These are phyloP conservation scores for Xylaria multiplex DNA, from an alignment of 2,329 filamentous ascomycete species.

Conservation along the genomic window DNA sequence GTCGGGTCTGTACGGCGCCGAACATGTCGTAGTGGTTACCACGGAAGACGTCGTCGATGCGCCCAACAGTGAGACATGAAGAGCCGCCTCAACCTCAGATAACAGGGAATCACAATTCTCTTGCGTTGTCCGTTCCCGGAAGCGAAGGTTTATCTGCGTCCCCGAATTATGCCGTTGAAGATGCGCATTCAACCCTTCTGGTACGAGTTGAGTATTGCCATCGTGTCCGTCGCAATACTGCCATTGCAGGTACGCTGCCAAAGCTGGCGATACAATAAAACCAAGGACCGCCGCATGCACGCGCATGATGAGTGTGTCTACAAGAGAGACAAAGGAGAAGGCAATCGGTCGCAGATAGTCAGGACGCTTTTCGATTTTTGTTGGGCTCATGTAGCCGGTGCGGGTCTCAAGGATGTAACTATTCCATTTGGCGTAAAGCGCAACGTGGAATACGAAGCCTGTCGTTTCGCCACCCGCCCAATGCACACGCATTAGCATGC, in stretches of 20 bases:
- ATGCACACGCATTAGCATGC: no score
- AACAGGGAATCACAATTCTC: constrained; percentile 3
- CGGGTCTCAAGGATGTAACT: no score
- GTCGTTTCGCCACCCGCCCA: no score
- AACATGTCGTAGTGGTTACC: not conserved
- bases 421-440: no score
- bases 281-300: not conserved
- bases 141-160: not conserved
- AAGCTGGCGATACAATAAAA: not conserved
- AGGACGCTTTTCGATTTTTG: no score
- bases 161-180: not conserved
- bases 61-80: constrained; percentile 5
- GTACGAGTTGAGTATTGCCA: not conserved
- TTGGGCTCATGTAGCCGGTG: no score
- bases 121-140: not conserved
- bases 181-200: not conserved
- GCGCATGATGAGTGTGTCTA: constrained; percentile 4
- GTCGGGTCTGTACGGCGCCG: not conserved
- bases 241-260: constrained; percentile 17
- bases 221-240: constrained; percentile 8
- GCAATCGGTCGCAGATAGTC: no score
- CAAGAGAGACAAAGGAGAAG: not conserved
- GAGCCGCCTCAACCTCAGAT: not conserved
- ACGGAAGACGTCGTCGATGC: not conserved
- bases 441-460: no score